Percentiles rank a stretch among this genome's conserved stretches.
These are phyloP conservation scores for Gossypium turneri DNA, from an alignment of 345 rosid species.

Conservation along the genomic window DNA sequence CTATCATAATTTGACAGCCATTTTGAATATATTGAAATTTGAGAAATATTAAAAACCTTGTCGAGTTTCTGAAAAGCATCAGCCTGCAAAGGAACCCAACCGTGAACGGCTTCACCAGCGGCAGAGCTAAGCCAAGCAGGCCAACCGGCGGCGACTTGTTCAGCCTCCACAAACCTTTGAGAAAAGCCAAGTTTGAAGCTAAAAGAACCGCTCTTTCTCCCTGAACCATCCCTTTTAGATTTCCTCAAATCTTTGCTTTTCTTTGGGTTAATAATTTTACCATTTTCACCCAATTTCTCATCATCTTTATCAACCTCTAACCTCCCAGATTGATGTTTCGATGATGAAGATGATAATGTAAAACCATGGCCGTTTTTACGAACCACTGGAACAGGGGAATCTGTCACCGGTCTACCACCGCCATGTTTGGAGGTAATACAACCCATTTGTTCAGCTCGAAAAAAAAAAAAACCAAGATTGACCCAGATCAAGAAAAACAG, in stretches of 20 bases:
- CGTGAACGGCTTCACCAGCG: conserved; percentile 65
- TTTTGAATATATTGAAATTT: background rate
- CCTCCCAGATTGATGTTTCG: conserved; percentile 29
- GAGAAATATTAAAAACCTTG: conserved; percentile 37
- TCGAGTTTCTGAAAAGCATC: conserved; percentile 73
- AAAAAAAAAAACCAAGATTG: conserved; percentile 29
- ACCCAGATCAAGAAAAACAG: conserved; percentile 47
- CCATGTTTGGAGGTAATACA: conserved; percentile 61
- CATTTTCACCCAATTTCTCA: conserved; percentile 25
- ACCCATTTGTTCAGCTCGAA: conserved; percentile 50
- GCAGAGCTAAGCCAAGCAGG: conserved; percentile 68
- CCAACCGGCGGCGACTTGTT: conserved; percentile 74
- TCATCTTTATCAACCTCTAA: conserved; percentile 24
- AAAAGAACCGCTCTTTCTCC: conserved; percentile 23
- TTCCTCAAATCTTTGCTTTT: conserved; percentile 26
- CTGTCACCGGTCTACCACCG: conserved; percentile 23
- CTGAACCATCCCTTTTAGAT: conserved; percentile 31
- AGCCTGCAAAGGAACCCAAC: conserved; percentile 68
- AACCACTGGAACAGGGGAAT: conserved; percentile 35
- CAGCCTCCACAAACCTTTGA: conserved; percentile 43
- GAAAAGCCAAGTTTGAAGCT: conserved; percentile 45
- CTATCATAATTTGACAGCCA: background rate
- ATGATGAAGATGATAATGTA: conserved; percentile 21
- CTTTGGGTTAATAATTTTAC: conserved; percentile 15
- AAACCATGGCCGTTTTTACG: conserved; percentile 16